These are phyloP conservation scores for Fusarium buharicum DNA, from an alignment of 2,329 filamentous ascomycete genomes.

Conservation along the genomic window DNA sequence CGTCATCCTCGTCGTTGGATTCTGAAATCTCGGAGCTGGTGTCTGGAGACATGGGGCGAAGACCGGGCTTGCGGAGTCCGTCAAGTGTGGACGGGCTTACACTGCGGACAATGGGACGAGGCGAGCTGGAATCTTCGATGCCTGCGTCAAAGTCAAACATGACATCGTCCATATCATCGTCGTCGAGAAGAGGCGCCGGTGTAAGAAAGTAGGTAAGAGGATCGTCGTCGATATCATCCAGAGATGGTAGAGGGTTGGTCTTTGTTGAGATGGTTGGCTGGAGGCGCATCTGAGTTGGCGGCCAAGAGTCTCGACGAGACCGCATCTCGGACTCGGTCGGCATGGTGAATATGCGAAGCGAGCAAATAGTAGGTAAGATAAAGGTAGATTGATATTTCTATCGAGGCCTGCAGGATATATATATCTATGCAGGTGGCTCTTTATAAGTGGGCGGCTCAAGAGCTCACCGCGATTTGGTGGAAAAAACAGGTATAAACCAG, in stretches of 20 bases:
- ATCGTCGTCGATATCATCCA: constrained; percentile 63
- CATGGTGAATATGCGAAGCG: constrained; percentile 46
- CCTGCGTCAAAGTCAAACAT: constrained; percentile 67
- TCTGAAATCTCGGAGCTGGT: constrained; percentile 54
- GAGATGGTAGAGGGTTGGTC: constrained; percentile 55
- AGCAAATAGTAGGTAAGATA: background rate
- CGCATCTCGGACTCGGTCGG: constrained; percentile 48
- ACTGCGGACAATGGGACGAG: constrained; percentile 61
- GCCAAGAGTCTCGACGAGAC: constrained; percentile 61
- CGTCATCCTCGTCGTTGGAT: constrained; percentile 58
- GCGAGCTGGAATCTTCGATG: constrained; percentile 62
- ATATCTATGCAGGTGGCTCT: constrained; percentile 11
- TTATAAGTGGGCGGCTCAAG: constrained; percentile 33
- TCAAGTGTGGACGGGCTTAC: constrained; percentile 67
- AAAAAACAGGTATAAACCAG: constrained; percentile 32
- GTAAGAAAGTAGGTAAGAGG: constrained; percentile 68
- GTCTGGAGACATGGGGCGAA: constrained; percentile 44
- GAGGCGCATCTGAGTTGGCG: constrained; percentile 62
- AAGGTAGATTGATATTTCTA: constrained; percentile 10
- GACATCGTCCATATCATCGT: constrained; percentile 54
- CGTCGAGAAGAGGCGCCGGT: constrained; percentile 56
- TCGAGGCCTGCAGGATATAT: constrained; percentile 12
- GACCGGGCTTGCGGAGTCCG: constrained; percentile 58
- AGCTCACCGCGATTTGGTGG: constrained; percentile 33
- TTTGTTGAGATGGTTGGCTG: constrained; percentile 54